Percentiles rank a stretch among this genome's conserved stretches.
Conservation (phyloP, 257 asterid genomes). For the Orobanche coerulescens region DNA sequence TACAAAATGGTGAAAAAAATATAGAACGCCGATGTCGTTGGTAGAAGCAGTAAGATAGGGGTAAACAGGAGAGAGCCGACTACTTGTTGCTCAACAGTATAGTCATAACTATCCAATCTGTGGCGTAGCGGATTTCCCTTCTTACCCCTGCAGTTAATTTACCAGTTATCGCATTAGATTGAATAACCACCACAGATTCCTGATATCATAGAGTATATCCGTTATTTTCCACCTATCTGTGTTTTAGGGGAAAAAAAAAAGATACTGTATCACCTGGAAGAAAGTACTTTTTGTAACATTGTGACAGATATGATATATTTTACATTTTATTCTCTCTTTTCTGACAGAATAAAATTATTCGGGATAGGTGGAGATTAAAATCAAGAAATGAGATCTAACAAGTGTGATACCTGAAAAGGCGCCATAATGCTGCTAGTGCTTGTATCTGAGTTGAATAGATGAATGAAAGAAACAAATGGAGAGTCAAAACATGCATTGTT, state of each 20-base stretch:
- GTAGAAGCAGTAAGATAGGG: constrained; percentile 77
- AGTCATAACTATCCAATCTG: constrained; percentile 89
- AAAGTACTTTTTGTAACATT: not conserved
- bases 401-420: constrained; percentile 71
- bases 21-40: constrained; percentile 87
- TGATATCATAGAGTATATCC: not conserved
- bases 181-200: constrained; percentile 5
- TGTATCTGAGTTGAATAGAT: constrained; percentile 75
- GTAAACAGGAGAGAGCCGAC: constrained; percentile 91
- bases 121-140: constrained; percentile 89
- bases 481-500: constrained; percentile 63
- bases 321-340: not conserved
- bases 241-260: too few relatives aligned
- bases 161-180: constrained; percentile 15
- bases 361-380: not conserved
- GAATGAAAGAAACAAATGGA: constrained; percentile 64
- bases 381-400: not conserved
- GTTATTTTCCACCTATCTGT: not conserved
- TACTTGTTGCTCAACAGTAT: constrained; percentile 84
- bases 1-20: constrained; percentile 81
- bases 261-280: not conserved
- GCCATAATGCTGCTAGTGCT: constrained; percentile 89
- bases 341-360: constrained; percentile 1
- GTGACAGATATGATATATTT: not conserved
- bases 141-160: constrained; percentile 65